Percentiles rank a stretch among this genome's conserved stretches.
phyloP scores from a whole-genome alignment of 768 basidiomycete genomes.

The Psilocybe azurescens region DNA sequence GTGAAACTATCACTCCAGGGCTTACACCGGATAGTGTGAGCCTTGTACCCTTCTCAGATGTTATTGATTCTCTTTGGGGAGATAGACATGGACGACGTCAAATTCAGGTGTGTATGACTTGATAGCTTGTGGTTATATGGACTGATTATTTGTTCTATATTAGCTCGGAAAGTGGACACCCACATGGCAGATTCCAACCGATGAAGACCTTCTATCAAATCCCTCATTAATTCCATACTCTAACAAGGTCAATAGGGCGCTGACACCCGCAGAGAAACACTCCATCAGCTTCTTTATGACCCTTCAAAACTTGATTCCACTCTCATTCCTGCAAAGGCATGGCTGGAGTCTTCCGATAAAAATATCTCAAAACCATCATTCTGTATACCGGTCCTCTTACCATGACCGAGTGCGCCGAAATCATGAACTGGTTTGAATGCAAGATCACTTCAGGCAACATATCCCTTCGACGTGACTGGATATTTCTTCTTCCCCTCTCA shows the following conservation, averaged over 20 bases:
- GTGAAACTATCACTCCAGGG: too few relatives aligned
- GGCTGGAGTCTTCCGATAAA: too few relatives aligned
- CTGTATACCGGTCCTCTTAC: too few relatives aligned
- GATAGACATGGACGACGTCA: constrained; percentile 9
- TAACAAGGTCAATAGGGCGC: constrained; percentile 16
- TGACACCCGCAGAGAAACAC: constrained; percentile 8
- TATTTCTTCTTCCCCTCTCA: too few relatives aligned
- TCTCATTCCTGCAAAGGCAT: too few relatives aligned
- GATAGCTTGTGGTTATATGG: background rate
- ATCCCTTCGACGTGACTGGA: too few relatives aligned
- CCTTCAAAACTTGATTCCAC: constrained; percentile 9
- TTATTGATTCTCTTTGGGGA: constrained; percentile 26
- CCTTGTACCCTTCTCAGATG: constrained; percentile 2
- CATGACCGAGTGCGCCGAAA: too few relatives aligned
- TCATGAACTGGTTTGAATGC: too few relatives aligned
- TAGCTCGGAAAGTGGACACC: constrained; percentile 31
- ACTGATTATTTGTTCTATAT: background rate
- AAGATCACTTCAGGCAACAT: too few relatives aligned
- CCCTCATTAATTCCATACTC: constrained; percentile 24
- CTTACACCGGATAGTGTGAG: background rate
- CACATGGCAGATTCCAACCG: constrained; percentile 18
- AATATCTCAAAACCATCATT: too few relatives aligned
- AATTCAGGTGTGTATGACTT: constrained; percentile 14
- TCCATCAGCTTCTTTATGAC: constrained; percentile 12
- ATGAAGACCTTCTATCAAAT: constrained; percentile 30